Evolutionary conservation across 768 basidiomycete genomes (phyloP), one percentile per base, ranked within the genome.

Genomic region (Boletus vinaceobasis): DNA sequence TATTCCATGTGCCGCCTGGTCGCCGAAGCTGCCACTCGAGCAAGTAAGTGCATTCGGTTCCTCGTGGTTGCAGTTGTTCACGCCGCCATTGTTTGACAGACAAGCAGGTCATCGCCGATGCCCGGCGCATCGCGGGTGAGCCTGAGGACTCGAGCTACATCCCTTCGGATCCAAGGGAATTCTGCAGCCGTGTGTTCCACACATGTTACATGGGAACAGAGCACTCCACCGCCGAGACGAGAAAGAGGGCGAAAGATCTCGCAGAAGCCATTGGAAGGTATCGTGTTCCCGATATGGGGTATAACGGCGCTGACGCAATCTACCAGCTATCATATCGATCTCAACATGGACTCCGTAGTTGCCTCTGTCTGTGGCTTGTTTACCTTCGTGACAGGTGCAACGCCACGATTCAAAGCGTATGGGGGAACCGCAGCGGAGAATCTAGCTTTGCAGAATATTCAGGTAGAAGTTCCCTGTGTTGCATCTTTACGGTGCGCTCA

Each of bases 201-300:
- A 96, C 95, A 0, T 97, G 93, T 71, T 99, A 96, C 72, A 98
- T 99, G 97, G 96, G 96, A 6, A 99, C 97, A 0, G 91, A 94
- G 70, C 95, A 98, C 69, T 98, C 96, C 7, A 92, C 87, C 56
- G 70, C 70, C 0, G 97, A 97, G 63, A 98, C 97, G 7, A 77
- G 93, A 11, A 74, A 78, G 57, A 78, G 97, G 33, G 97, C 97
- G 1, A 95, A 91, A 68, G 84, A 88, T 42, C 81, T 99, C 4
- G 84, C 90, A 7, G 79, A 85, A 37, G 88, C 92, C 0, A 95
- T 99, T 50, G 96, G 96, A 65, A 88, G 90, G 95, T 92, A 59
- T 49, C 75, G 55, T 9, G 6, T 14, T 44, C 32, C 17, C 23
- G 26, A 7, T 43, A 11, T 19, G 23, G 33, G 7, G 17, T 8